Percentiles rank a stretch among this genome's conserved stretches.
Conservation (phyloP, 768 basidiomycete species). For the Naganishia vishniacii region DNA sequence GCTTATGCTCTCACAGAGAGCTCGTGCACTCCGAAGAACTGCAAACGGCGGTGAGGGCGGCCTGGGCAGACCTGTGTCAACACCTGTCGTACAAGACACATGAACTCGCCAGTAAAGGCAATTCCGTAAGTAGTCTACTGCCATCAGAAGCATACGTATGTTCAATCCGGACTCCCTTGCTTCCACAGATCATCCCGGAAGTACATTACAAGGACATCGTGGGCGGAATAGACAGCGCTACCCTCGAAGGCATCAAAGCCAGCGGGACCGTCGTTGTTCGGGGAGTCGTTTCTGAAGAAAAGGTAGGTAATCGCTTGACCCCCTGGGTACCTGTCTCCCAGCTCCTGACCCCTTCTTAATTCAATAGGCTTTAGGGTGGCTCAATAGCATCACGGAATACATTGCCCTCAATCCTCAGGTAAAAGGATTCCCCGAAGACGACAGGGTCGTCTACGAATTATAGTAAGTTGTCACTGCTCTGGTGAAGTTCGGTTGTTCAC, state of each 20-base stretch:
- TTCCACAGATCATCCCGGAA: constrained; percentile 51
- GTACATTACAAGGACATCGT: constrained; percentile 48
- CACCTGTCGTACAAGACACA: constrained; percentile 47
- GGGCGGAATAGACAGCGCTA: constrained; percentile 14
- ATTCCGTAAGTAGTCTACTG: constrained; percentile 49
- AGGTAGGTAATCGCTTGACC: constrained; percentile 7
- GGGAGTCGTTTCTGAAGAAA: constrained; percentile 54
- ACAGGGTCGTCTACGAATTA: constrained; percentile 58
- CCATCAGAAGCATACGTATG: not conserved
- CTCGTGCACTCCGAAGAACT: constrained; percentile 35
- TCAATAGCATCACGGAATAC: constrained; percentile 51
- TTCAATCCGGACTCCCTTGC: not conserved
- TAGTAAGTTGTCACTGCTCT: constrained; percentile 26
- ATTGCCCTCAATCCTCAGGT: constrained; percentile 38
- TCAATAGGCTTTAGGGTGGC: constrained; percentile 37
- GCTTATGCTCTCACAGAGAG: constrained; percentile 1
- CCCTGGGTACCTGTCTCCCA: not conserved
- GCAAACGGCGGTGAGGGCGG: constrained; percentile 30
- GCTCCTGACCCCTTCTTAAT: not conserved
- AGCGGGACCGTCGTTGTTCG: constrained; percentile 59
- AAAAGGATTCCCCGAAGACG: constrained; percentile 58
- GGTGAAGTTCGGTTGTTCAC: not conserved
- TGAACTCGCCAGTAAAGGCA: constrained; percentile 54
- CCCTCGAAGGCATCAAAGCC: constrained; percentile 51
- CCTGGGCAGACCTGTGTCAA: constrained; percentile 33